Conservation (phyloP, 2,329 filamentous ascomycete species). For the Cladophialophora carrionii region DNA sequence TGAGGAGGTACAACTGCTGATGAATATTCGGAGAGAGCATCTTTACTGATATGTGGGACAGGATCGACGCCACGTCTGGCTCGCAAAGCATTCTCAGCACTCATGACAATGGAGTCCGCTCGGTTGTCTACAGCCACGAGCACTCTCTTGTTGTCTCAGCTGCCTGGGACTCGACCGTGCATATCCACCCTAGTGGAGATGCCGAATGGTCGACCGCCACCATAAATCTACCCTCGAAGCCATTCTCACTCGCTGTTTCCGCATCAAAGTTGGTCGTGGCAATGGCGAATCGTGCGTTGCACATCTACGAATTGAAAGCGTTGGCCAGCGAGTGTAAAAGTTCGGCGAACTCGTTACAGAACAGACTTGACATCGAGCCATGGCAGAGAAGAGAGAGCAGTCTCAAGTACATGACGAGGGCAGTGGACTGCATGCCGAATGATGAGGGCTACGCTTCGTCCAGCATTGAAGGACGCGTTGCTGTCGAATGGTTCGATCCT, state of each 20-base stretch:
- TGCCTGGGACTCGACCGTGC: slow-evolving; percentile 90
- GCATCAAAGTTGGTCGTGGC: slow-evolving; percentile 88
- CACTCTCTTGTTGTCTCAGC: slow-evolving; percentile 82
- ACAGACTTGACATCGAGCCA: slow-evolving; percentile 64
- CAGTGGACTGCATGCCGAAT: slow-evolving; percentile 93
- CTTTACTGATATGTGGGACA: slow-evolving; percentile 38
- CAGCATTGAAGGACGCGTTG: slow-evolving; percentile 92
- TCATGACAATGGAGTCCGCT: slow-evolving; percentile 78
- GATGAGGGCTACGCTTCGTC: slow-evolving; percentile 91
- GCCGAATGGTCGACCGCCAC: slow-evolving; percentile 58
- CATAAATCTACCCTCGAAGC: slow-evolving; percentile 78
- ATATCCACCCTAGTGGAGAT: slow-evolving; percentile 70
- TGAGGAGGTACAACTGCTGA: slow-evolving; percentile 64
- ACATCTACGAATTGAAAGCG: slow-evolving; percentile 85
- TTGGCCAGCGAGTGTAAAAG: slow-evolving; percentile 61
- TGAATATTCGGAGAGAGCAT: background rate
- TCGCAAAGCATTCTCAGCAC: slow-evolving; percentile 75
- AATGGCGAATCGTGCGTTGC: slow-evolving; percentile 90
- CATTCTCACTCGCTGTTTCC: slow-evolving; percentile 79
- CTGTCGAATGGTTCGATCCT: slow-evolving; percentile 97
- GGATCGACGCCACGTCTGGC: slow-evolving; percentile 72
- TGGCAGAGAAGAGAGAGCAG: slow-evolving; percentile 95
- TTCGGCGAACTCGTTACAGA: slow-evolving; percentile 49
- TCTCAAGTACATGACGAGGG: slow-evolving; percentile 92
- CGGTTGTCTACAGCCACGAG: slow-evolving; percentile 76